Evolutionary conservation across 208 protist species (phyloP), one percentile per base, ranked within the genome.

Genomic region (Leishmania amazonensis): DNA sequence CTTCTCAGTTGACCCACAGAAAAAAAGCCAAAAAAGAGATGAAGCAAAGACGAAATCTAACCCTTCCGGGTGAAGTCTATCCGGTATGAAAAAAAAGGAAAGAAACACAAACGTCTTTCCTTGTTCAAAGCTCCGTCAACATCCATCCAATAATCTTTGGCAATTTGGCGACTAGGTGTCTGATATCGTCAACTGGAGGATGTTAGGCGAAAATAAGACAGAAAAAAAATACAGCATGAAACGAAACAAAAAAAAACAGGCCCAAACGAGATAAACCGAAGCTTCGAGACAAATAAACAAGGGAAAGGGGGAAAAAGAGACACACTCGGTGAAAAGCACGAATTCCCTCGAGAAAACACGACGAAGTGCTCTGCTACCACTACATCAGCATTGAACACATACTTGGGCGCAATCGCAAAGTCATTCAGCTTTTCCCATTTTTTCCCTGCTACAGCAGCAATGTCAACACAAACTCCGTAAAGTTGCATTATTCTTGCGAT

Each of bases 61-160:
- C 83, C 83, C 79, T 86, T 79, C 13, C 75, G 78, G 83, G 78
- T 54, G 53, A 80, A 80, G 73, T 86, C 83, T 86, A 86, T 86
- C 83, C n/a, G 24, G 57, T 24, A 31, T 13, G 2, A 73, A 21
- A 67, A 51, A 78, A 65, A 53, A 42, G 51, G 1, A 76, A 76
- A 24, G 31, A 40, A 54, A 49, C 45, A 49, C 72, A 60, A 1
- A 0, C 28, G 13, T 53, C 57, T 45, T 82, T 58, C 4, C 80
- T 53, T 81, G 80, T 62, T 19, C 24, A 17, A 38, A 13, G 0
- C 49, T 64, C 42, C 40, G 35, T 47, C 58, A 13, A 35, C 53
- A 24, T 79, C 64, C 60, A 54, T 60, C 76, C 76, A 35, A 70
- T 31, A 79, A 81, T 81, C 64, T 85, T 78, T 85, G 5, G 40